Evolutionary conservation across 805 yeast species (phyloP).

Genomic region (Candida saitoana): DNA sequence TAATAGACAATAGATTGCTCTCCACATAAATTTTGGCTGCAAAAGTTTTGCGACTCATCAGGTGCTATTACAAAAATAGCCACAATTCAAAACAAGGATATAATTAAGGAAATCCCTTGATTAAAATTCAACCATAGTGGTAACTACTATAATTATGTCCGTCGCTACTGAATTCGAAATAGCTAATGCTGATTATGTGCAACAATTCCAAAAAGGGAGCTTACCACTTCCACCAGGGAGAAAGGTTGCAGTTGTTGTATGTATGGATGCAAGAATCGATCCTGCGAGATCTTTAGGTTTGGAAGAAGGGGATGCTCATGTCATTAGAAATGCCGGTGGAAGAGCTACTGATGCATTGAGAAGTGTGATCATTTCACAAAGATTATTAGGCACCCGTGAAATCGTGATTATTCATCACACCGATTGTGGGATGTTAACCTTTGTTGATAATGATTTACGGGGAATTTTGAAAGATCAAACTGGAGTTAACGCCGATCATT

Average conservation of each 20-base stretch:
- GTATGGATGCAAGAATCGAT: constrained; percentile 42
- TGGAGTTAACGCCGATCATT: constrained; percentile 24
- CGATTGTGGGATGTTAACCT: constrained; percentile 44
- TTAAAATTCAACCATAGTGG: not conserved
- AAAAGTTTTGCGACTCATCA: not conserved
- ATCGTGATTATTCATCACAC: constrained; percentile 39
- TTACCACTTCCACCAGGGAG: constrained; percentile 36
- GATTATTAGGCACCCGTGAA: constrained; percentile 37
- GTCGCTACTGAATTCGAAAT: constrained; percentile 21
- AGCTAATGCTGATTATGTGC: constrained; percentile 19
- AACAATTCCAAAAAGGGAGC: constrained; percentile 24
- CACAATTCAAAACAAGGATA: not conserved
- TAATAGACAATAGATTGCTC: not conserved
- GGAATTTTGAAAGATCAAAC: constrained; percentile 25
- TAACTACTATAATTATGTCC: constrained; percentile 15
- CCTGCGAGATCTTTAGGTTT: constrained; percentile 34
- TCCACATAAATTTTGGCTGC: not conserved
- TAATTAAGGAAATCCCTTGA: not conserved
- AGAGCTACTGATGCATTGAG: constrained; percentile 38
- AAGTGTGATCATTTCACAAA: constrained; percentile 36
- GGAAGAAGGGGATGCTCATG: constrained; percentile 41
- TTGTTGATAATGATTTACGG: constrained; percentile 28
- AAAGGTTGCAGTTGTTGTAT: constrained; percentile 31
- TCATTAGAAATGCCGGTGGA: constrained; percentile 43
- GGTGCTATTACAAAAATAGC: not conserved